Conservation (phyloP, 2,329 filamentous ascomycete genomes). For the Fusarium brachygibbosum region DNA sequence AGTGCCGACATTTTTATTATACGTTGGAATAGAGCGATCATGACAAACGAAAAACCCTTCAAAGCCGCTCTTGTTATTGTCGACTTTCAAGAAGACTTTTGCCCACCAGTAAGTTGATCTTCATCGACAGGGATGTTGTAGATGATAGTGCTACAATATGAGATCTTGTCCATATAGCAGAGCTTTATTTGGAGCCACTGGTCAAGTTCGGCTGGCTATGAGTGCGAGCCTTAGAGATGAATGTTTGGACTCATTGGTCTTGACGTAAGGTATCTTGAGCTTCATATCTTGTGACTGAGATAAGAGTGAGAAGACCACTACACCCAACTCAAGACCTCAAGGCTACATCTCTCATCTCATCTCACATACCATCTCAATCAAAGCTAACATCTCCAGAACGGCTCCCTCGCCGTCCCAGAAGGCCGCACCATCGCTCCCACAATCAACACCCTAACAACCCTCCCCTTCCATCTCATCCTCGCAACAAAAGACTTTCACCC, state of each 20-base stretch:
- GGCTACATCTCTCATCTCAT: too few species aligned
- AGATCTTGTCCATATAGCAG: neutral
- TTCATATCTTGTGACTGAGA: neutral
- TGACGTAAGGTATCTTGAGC: neutral
- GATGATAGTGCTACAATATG: neutral
- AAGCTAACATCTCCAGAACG: conserved; percentile 69
- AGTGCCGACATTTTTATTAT: accelerated
- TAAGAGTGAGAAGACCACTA: neutral
- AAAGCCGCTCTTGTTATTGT: conserved; percentile 76
- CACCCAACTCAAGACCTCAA: neutral
- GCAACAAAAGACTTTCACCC: conserved; percentile 97
- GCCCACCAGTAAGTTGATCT: conserved; percentile 77
- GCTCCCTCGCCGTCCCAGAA: conserved; percentile 83
- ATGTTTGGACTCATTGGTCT: neutral
- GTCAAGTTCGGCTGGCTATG: too few species aligned
- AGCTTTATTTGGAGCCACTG: neutral
- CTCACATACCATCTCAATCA: too few species aligned
- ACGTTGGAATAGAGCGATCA: neutral
- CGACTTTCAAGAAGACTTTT: conserved; percentile 96
- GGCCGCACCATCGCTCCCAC: conserved; percentile 77
- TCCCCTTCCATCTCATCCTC: conserved; percentile 80
- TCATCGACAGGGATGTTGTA: neutral
- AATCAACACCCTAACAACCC: conserved; percentile 80
- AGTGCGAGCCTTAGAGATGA: too few species aligned
- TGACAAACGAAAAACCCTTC: conserved; percentile 50